These are phyloP conservation scores for Apiospora kogelbergensis DNA, from an alignment of 2,329 filamentous ascomycete genomes.

Conservation along the genomic window DNA sequence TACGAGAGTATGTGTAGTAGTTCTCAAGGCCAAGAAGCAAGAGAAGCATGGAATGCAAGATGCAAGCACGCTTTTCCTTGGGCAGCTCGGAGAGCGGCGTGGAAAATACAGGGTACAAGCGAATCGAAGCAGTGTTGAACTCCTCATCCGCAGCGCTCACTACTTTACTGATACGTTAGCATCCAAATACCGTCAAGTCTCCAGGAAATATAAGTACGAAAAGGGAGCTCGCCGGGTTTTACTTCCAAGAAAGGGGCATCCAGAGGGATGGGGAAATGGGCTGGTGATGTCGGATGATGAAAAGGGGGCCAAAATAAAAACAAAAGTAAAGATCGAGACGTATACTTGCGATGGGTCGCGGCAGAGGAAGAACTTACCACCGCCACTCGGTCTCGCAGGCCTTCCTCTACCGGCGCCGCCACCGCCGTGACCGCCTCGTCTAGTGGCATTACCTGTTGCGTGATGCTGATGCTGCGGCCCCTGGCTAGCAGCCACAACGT, in stretches of 20 bases:
- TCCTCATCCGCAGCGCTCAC: slow-evolving; percentile 40
- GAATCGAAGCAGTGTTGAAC: slow-evolving; percentile 46
- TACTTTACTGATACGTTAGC: slow-evolving; percentile 20
- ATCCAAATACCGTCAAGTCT: slow-evolving; percentile 26
- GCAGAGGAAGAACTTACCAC: slow-evolving; percentile 32
- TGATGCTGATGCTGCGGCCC: slow-evolving; percentile 19
- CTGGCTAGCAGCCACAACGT: slow-evolving; percentile 20
- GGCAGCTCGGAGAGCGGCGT: slow-evolving; percentile 61
- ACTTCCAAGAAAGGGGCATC: neutral
- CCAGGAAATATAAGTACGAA: neutral
- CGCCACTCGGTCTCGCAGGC: slow-evolving; percentile 27
- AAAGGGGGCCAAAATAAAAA: neutral
- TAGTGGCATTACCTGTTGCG: slow-evolving; percentile 34
- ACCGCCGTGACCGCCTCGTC: slow-evolving; percentile 32
- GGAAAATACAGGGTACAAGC: slow-evolving; percentile 57
- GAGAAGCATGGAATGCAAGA: slow-evolving; percentile 72
- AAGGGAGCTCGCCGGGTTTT: neutral
- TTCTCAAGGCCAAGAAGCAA: slow-evolving; percentile 74
- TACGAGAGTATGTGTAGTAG: slow-evolving; percentile 72
- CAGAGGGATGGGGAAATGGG: neutral
- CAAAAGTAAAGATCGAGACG: slow-evolving; percentile 11
- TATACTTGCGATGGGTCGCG: slow-evolving; percentile 16
- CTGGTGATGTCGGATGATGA: neutral
- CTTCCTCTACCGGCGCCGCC: slow-evolving; percentile 30
- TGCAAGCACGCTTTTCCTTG: slow-evolving; percentile 61